Base-by-base conservation (phyloP, 495 filamentous ascomycete species). In the Tuber melanosporum region DNA sequence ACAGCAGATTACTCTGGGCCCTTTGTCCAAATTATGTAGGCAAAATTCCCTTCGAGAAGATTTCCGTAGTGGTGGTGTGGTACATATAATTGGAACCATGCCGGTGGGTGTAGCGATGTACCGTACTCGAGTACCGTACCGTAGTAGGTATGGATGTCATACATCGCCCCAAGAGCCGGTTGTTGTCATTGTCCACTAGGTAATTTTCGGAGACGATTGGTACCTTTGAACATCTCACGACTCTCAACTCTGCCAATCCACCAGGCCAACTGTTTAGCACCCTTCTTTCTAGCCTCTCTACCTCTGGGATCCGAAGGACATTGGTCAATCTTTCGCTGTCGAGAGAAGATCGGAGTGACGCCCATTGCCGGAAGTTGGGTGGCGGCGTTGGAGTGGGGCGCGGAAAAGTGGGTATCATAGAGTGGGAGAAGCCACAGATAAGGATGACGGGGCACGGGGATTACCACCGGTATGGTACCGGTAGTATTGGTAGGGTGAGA, bases 21-120 rank as follows among this genome's bases (percentile, higher is more conserved):
- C 26, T 66, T 32, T 66, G 57, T 15, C 57, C 26, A 66, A 17
- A 66, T 26, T 66, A 32, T 66, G 57, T 66, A n/a, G 57, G 57
- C 32, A 36, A 36, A 36, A 66, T 36, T 66, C 57, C 57, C 57
- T 66, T 66, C 57, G 57, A 66, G 57, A 66, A 66, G 57, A 66
- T 66, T 66, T 66, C 26, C 57, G 26, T 66, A 22, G 52, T 26
- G 32, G 57, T 66, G 57, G n/a, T 26, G 57, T 62, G n/a, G n/a
- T 66, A 15, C 26, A 12, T 32, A 66, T 36, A 66, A 17, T 36
- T 66, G 57, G 57, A 36, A 36, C 57, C 57, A 66, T 17, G 57
- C 26, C 14, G 26, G 26, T 66, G 57, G 57, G 57, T 66, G 57
- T 36, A 66, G 26, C 14, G 36, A 19, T 36, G 57, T n/a, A 52